phyloP scores from a whole-genome alignment of 768 basidiomycete genomes.

The Gyrodon lividus region DNA sequence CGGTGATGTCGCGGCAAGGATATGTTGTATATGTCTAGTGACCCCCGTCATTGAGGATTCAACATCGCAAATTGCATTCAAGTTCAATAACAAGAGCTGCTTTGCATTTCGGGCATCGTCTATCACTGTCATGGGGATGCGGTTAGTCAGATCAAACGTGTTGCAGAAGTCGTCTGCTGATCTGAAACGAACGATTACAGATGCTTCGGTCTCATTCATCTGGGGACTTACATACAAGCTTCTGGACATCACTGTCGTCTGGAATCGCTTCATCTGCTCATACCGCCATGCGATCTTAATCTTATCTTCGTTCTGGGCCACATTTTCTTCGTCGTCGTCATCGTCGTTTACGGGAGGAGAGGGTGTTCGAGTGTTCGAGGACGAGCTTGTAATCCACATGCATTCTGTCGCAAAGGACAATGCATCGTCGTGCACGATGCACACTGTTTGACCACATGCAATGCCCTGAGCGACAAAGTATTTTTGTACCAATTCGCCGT shows the following conservation, averaged over 20 bases:
- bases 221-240: conserved; percentile 45
- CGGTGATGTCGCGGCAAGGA: conserved; percentile 27
- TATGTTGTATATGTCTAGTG: conserved; percentile 31
- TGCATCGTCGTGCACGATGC: conserved; percentile 62
- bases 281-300: conserved; percentile 99
- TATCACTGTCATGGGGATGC: conserved; percentile 52
- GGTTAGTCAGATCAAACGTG: conserved; percentile 69
- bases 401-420: conserved; percentile 61
- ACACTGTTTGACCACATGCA: conserved; percentile 63
- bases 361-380: conserved; percentile 10
- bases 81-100: conserved; percentile 36
- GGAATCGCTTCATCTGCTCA: conserved; percentile 88
- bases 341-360: conserved; percentile 32
- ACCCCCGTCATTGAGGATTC: conserved; percentile 19
- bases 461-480: conserved; percentile 92
- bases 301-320: conserved; percentile 47
- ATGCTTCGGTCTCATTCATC: conserved; percentile 1
- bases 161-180: conserved; percentile 62
- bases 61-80: conserved; percentile 13
- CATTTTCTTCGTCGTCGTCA: conserved; percentile 30
- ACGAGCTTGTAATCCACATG: conserved; percentile 69
- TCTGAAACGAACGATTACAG: conserved; percentile 32
- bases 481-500: conserved; percentile 80
- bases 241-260: conserved; percentile 68
- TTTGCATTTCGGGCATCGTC: conserved; percentile 41